phyloP scores from a whole-genome alignment of 176 grass and related monocot genomes.

The Poa pratensis region DNA sequence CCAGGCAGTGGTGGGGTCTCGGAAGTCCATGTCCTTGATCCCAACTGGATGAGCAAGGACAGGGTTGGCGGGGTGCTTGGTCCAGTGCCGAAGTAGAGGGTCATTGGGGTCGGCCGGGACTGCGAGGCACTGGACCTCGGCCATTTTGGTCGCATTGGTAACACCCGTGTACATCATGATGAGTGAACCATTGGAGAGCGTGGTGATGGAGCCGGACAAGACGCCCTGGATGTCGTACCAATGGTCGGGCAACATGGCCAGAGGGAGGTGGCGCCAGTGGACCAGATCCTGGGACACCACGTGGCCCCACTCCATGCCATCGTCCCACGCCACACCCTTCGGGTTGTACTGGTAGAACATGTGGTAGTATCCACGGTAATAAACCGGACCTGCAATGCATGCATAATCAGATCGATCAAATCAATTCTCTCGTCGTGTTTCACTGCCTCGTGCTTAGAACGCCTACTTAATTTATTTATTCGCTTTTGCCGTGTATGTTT shows the following conservation, averaged over 20 bases:
- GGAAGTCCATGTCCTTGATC: not conserved
- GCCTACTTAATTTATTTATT: too few species aligned
- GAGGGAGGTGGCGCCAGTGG: not conserved
- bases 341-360: not conserved
- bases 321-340: not conserved
- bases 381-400: not conserved
- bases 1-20: not conserved
- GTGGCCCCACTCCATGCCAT: not conserved
- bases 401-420: not conserved
- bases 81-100: not conserved
- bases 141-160: not conserved
- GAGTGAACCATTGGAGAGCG: not conserved
- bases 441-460: too few species aligned
- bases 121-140: not conserved
- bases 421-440: too few species aligned
- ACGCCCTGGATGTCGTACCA: not conserved
- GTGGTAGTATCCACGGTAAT: conserved; percentile 9
- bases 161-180: not conserved
- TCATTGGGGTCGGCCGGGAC: not conserved
- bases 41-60: not conserved
- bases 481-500: too few species aligned
- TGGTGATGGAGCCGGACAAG: not conserved
- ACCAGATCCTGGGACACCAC: not conserved
- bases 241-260: not conserved
- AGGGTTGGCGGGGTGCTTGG: conserved; percentile 12